Evolutionary conservation across 1,284 basidiomycete genomes (phyloP).

Genomic region (Wallemia ichthyophaga): DNA sequence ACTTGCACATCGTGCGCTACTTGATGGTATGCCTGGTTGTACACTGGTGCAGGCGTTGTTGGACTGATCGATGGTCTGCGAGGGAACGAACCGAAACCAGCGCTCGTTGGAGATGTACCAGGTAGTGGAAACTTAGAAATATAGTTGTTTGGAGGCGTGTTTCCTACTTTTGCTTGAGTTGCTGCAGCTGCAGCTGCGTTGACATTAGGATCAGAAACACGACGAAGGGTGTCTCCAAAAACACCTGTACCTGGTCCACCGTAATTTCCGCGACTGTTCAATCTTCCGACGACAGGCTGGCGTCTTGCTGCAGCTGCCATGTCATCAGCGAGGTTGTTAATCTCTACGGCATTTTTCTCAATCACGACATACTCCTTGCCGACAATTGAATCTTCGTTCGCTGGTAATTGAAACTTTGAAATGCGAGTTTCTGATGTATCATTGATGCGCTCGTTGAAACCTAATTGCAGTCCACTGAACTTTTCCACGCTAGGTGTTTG

Average conservation of each 20-base stretch:
- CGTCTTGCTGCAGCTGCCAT: slow-evolving; percentile 15
- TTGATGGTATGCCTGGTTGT: slow-evolving; percentile 7
- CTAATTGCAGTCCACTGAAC: background rate
- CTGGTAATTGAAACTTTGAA: background rate
- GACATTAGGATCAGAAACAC: background rate
- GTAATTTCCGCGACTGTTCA: slow-evolving; percentile 2
- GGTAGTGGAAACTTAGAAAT: slow-evolving; percentile 5
- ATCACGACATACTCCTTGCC: slow-evolving; percentile 24
- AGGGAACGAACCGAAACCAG: slow-evolving; percentile 3
- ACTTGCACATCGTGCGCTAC: slow-evolving; percentile 6
- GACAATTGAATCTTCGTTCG: slow-evolving; percentile 12
- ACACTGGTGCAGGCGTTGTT: slow-evolving; percentile 4
- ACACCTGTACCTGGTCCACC: slow-evolving; percentile 2
- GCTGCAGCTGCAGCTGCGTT: background rate
- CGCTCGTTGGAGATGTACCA: slow-evolving; percentile 5
- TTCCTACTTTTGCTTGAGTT: slow-evolving; percentile 1
- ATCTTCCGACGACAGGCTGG: slow-evolving; percentile 5
- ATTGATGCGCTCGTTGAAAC: background rate
- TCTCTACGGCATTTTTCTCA: slow-evolving; percentile 25
- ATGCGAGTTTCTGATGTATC: background rate
- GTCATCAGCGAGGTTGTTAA: slow-evolving; percentile 25
- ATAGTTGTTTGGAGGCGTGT: slow-evolving; percentile 2
- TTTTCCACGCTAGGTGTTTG: background rate
- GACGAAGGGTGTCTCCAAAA: background rate
- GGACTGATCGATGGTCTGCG: slow-evolving; percentile 2